A percentile compares a stretch with the other conserved stretches of the same genome.
These are phyloP conservation scores for Saturnispora kantuleensis DNA, from an alignment of 805 yeast genomes.

Conservation along the genomic window DNA sequence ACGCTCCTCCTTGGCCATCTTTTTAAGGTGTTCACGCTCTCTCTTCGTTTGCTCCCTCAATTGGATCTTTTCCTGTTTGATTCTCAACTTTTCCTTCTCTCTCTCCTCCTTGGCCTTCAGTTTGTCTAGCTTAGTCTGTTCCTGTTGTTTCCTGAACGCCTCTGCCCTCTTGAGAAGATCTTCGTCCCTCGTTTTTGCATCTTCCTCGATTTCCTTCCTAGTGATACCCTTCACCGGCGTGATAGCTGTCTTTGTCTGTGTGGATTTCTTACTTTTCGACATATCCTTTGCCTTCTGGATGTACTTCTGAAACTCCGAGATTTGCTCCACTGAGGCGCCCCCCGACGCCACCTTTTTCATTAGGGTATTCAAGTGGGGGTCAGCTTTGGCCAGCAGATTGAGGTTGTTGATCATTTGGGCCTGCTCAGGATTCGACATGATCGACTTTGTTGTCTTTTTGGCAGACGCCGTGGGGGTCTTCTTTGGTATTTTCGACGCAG, in stretches of 20 bases:
- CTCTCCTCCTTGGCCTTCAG: conserved; percentile 15
- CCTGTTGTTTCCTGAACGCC: conserved; percentile 14
- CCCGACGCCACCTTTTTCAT: conserved; percentile 88
- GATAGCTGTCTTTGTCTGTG: neutral
- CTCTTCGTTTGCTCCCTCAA: conserved; percentile 17
- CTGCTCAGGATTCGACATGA: conserved; percentile 45
- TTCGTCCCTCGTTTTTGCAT: conserved; percentile 10
- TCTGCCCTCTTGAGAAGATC: conserved; percentile 10
- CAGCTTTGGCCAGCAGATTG: conserved; percentile 71
- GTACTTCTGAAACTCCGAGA: conserved; percentile 68
- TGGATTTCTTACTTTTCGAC: conserved; percentile 27
- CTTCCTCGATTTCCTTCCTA: conserved; percentile 10
- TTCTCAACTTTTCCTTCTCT: conserved; percentile 15
- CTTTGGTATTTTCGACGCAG: neutral
- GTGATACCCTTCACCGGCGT: neutral
- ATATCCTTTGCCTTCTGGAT: conserved; percentile 69
- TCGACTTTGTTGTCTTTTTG: conserved; percentile 17
- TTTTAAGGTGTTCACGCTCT: conserved; percentile 16
- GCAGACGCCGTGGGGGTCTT: conserved; percentile 3
- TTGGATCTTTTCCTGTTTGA: conserved; percentile 15
- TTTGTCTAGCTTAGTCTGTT: conserved; percentile 13
- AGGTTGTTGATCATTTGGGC: conserved; percentile 78
- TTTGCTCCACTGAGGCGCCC: conserved; percentile 59
- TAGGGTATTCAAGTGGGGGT: conserved; percentile 52
- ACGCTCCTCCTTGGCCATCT: conserved; percentile 16